Conservation (phyloP, 768 basidiomycete species). For the Lentinula aciculospora region DNA sequence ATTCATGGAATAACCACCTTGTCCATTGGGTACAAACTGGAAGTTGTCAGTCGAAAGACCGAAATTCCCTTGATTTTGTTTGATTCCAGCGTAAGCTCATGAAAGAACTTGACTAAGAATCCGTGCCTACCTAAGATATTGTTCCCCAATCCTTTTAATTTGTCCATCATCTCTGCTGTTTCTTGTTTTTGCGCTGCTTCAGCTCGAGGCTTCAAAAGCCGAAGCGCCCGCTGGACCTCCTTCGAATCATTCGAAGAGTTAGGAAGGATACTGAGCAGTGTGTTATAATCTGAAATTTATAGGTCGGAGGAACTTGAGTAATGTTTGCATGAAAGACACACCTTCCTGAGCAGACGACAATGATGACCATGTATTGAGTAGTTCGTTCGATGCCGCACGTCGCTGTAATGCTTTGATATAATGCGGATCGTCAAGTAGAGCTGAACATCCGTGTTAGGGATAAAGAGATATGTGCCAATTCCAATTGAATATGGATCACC, state of each 20-base stretch:
- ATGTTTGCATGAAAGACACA: conserved; percentile 18
- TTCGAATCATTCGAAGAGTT: conserved; percentile 42
- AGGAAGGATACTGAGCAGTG: conserved; percentile 61
- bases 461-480: background rate
- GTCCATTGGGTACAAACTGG: conserved; percentile 89
- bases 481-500: conserved; percentile 30
- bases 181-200: conserved; percentile 80
- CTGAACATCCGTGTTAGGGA: conserved; percentile 30
- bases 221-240: conserved; percentile 45
- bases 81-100: background rate
- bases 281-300: conserved; percentile 61
- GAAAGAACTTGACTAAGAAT: background rate
- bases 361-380: conserved; percentile 76
- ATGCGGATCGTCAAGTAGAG: conserved; percentile 77
- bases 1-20: conserved; percentile 95
- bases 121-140: conserved; percentile 65
- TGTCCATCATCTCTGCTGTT: conserved; percentile 86
- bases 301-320: background rate
- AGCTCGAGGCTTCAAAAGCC: conserved; percentile 57
- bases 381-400: conserved; percentile 82
- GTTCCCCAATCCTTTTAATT: conserved; percentile 91
- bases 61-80: conserved; percentile 62
- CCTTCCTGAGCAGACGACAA: conserved; percentile 83
- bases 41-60: conserved; percentile 96
- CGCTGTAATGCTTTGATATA: conserved; percentile 88